Evolutionary conservation across 129 eudicot genomes (phyloP), one percentile per base, ranked within the genome.

Genomic region (Arctium lappa): DNA sequence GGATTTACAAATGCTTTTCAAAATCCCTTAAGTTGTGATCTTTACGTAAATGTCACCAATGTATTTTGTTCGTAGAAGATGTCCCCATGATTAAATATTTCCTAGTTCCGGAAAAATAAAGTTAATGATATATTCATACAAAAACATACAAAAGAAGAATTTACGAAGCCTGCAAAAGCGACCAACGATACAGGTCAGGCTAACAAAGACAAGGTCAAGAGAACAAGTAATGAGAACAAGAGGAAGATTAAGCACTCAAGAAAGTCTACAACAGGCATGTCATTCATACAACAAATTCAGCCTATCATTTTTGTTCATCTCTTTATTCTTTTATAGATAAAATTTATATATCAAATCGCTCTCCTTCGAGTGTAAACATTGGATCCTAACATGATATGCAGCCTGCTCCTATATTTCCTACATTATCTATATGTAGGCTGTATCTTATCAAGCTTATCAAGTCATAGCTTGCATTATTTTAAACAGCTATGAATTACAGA

Each of bases 391-490:
- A 80, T 42, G 68, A 44, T 27, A 80, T 71, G 34, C 8, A 60
- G 29, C 65, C 53, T 70, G 53, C 83, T 80, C 22, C 70, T 70
- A 80, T 3, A 30, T 80, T 32, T 48, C 18, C 12, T 1, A 79
- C 70, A 32, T 40, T 65, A 12, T 36, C 30, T 36, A 18, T 37
- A 53, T 53, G 56, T 15, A 33, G 44, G 12, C 8, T 7, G 16
- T 73, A 34, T 9, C 56, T 46, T 69, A 79, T 30, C 16, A 73
- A 70, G 68, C 36, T 32, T 40, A 81, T 77, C 85, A 60, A 5
- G 73, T 33, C 73, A 86, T 77, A 44, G 42, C 36, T 75, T 16
- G 62, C 39, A 77, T 27, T 53, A 63, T 60, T 68, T 68, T 60
- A 74, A 72, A 50, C 18, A 10, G 71, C 16, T 11, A 8, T 65